Conservation (phyloP, 257 asterid genomes). For the Solanum ossicruentum region DNA sequence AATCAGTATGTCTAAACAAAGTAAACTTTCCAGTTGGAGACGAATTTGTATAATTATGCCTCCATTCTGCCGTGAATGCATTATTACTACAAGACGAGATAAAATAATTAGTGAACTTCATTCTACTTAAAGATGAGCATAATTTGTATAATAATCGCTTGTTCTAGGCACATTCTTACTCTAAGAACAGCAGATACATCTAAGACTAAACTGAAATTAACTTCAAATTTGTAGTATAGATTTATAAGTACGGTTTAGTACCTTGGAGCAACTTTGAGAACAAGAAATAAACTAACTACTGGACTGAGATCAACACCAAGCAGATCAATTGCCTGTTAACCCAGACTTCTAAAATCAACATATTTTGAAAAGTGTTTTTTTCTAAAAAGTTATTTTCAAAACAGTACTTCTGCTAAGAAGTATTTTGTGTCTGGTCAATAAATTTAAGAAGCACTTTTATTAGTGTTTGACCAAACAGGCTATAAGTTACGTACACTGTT, state of each 20-base stretch:
- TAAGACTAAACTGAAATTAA: not conserved
- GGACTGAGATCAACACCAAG: not conserved
- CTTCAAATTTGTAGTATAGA: not conserved
- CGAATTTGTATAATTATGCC: not conserved
- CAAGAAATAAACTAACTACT: not conserved
- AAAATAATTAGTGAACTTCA: not conserved
- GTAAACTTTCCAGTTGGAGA: not conserved
- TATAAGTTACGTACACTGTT: not conserved
- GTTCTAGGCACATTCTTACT: not conserved
- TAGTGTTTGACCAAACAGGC: not conserved
- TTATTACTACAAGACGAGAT: not conserved
- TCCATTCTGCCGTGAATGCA: not conserved
- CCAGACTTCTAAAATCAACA: not conserved
- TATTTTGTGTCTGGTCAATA: not conserved
- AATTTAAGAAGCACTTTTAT: not conserved
- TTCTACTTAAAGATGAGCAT: not conserved
- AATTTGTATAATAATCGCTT: not conserved
- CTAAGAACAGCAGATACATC: not conserved
- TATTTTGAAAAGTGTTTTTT: not conserved
- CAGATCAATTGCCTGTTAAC: not conserved
- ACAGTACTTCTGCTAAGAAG: not conserved
- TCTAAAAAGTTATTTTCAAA: not conserved
- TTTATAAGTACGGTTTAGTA: not conserved
- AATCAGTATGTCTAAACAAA: not conserved
- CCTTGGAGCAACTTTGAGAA: not conserved